These are phyloP conservation scores for Xylariaceae sp. DNA, from an alignment of 2,329 filamentous ascomycete genomes.

Conservation along the genomic window DNA sequence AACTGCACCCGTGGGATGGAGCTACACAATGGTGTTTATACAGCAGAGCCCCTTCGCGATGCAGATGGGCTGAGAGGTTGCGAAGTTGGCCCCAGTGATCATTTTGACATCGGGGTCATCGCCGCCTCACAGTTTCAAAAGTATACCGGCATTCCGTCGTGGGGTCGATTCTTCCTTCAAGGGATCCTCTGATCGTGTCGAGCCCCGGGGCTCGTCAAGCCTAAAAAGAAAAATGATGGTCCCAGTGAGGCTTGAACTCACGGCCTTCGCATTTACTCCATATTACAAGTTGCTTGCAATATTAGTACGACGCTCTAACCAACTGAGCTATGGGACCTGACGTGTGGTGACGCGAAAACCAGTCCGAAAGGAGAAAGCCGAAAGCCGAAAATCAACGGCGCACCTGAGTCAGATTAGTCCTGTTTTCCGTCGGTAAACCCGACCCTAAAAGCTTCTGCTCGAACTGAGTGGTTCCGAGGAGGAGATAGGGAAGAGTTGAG, in stretches of 20 bases:
- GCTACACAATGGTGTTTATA: too few species aligned
- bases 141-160: too few species aligned
- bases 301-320: constrained; percentile 4
- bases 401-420: background rate
- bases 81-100: too few species aligned
- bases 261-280: constrained; percentile 1
- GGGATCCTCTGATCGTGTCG: too few species aligned
- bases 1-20: too few species aligned
- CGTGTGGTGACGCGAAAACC: background rate
- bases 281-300: background rate
- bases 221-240: background rate
- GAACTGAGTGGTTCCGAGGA: too few species aligned
- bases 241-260: constrained; percentile 3
- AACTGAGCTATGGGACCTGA: constrained; percentile 2
- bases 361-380: background rate
- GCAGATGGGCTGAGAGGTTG: too few species aligned
- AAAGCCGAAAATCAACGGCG: background rate
- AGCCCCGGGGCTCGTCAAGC: background rate
- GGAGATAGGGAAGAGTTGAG: too few species aligned
- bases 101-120: too few species aligned
- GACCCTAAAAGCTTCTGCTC: background rate
- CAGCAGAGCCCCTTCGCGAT: too few species aligned
- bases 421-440: background rate
- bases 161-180: too few species aligned
- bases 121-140: too few species aligned